These are phyloP conservation scores for Talaromyces trachyspermus DNA, from an alignment of 495 filamentous ascomycete genomes.

Conservation along the genomic window DNA sequence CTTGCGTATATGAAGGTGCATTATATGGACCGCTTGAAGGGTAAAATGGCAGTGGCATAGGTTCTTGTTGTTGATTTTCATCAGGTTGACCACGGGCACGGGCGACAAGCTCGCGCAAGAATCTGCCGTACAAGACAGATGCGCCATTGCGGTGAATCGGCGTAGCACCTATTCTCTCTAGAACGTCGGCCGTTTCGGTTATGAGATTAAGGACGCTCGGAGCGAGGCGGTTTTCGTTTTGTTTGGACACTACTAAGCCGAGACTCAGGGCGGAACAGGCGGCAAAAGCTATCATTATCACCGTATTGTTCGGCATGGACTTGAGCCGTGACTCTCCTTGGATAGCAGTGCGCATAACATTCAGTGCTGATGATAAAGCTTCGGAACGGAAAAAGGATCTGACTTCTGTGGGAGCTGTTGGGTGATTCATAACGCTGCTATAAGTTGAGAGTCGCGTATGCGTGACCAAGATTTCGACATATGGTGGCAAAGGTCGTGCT, in stretches of 20 bases:
- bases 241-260: constrained; percentile 47
- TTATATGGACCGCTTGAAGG: neutral
- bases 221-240: constrained; percentile 29
- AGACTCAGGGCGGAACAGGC: constrained; percentile 63
- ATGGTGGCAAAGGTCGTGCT: constrained; percentile 59
- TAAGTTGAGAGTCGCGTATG: constrained; percentile 68
- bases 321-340: constrained; percentile 62
- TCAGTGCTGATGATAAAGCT: constrained; percentile 59
- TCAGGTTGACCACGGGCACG: constrained; percentile 17
- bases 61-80: neutral
- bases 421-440: constrained; percentile 66
- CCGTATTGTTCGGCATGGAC: constrained; percentile 71
- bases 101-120: constrained; percentile 51
- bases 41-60: neutral
- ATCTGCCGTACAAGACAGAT: constrained; percentile 54
- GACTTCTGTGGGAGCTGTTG: constrained; percentile 60
- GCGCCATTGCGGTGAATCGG: constrained; percentile 58
- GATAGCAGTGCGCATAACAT: constrained; percentile 66
- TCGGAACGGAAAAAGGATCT: constrained; percentile 65
- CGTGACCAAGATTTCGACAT: constrained; percentile 67
- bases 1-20: neutral
- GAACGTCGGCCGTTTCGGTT: constrained; percentile 58
- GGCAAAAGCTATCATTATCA: constrained; percentile 71
- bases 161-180: constrained; percentile 59
- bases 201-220: constrained; percentile 62